Evolutionary conservation across 352 stramenopile genomes (phyloP).

Genomic region (Nothophytophthora sp.): DNA sequence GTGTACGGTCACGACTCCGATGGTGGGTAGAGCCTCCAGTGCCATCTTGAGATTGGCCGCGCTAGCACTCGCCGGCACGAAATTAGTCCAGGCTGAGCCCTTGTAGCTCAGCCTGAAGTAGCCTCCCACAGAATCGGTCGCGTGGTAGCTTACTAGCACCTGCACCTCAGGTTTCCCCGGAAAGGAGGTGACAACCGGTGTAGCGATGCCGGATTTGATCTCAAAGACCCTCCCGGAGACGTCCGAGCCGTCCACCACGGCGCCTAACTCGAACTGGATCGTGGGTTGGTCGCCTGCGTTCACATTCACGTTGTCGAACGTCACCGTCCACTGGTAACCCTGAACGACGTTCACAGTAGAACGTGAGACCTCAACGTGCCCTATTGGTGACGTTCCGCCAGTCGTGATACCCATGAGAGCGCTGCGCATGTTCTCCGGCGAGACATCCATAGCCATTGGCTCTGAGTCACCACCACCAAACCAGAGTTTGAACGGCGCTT

Average conservation of each 20-base stretch:
- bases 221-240: constrained; percentile 54
- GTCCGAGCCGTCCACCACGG: constrained; percentile 15
- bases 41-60: constrained; percentile 48
- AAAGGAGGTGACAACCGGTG: constrained; percentile 37
- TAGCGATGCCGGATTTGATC: constrained; percentile 39
- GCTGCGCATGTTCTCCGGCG: constrained; percentile 79
- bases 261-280: constrained; percentile 53
- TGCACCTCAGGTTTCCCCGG: constrained; percentile 75
- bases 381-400: constrained; percentile 19
- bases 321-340: constrained; percentile 83
- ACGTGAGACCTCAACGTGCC: constrained; percentile 59
- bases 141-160: constrained; percentile 62
- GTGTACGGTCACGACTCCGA: constrained; percentile 59
- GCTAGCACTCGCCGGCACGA: constrained; percentile 41
- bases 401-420: constrained; percentile 88
- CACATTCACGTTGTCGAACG: constrained; percentile 44
- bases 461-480: constrained; percentile 77
- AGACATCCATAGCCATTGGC: constrained; percentile 71
- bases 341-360: constrained; percentile 51
- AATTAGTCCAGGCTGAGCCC: constrained; percentile 70
- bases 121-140: constrained; percentile 34
- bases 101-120: constrained; percentile 81
- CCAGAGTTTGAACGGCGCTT: constrained; percentile 61
- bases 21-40: constrained; percentile 62
- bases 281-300: constrained; percentile 63